Evolutionary conservation across 192 early-diverging fungal species (phyloP).

Genomic region (Coemansia reversa): DNA sequence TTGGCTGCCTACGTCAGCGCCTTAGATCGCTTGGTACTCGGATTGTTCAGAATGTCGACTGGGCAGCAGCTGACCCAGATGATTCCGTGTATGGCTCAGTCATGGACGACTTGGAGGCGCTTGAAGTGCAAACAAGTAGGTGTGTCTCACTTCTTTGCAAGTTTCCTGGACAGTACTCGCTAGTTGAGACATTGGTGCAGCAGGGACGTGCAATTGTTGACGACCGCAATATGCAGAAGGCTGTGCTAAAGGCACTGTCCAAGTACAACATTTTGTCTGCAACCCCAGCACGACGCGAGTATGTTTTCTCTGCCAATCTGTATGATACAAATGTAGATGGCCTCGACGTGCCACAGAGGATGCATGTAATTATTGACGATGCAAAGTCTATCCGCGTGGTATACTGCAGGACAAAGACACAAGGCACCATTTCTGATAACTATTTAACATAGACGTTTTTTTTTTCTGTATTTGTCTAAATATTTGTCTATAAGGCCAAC

Average conservation of each 20-base stretch:
- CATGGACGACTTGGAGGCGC: conserved; percentile 43
- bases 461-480: too few relatives aligned
- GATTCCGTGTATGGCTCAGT: conserved; percentile 39
- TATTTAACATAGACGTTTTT: too few relatives aligned
- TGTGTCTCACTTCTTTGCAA: conserved; percentile 50
- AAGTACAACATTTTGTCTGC: conserved; percentile 32
- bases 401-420: conserved; percentile 19
- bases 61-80: conserved; percentile 35
- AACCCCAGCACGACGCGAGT: conserved; percentile 30
- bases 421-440: conserved; percentile 3
- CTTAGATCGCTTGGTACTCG: conserved; percentile 23
- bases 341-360: conserved; percentile 22
- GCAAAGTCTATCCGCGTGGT: conserved; percentile 37
- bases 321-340: not conserved
- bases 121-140: conserved; percentile 45
- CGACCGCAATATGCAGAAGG: conserved; percentile 35
- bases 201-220: conserved; percentile 34
- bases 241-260: conserved; percentile 39
- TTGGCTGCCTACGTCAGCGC: conserved; percentile 23
- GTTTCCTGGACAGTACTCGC: conserved; percentile 42
- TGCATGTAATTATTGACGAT: conserved; percentile 39
- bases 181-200: conserved; percentile 37
- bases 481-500: too few relatives aligned
- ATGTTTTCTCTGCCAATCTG: conserved; percentile 27
- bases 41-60: conserved; percentile 26